A percentile compares a stretch with the other conserved stretches of the same genome.
Conservation (phyloP, 169 alveolate genomes). For the Gregarina niphandrodes region DNA sequence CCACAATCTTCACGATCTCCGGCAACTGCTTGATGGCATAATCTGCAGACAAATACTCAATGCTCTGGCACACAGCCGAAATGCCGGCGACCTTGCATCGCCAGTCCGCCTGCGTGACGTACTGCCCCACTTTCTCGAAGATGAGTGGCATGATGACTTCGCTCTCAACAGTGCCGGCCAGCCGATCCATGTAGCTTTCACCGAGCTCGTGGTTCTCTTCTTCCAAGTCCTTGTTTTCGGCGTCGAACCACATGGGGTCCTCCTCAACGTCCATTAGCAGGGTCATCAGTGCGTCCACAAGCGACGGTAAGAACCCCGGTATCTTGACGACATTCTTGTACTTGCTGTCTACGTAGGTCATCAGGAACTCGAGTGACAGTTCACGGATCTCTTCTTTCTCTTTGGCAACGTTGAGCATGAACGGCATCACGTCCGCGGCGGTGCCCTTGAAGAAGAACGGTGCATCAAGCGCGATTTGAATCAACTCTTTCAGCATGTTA, state of each 20-base stretch:
- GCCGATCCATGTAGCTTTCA: conserved; percentile 15
- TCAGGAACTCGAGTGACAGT: conserved; percentile 4
- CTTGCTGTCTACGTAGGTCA: conserved; percentile 5
- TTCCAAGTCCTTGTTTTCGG: conserved; percentile 2
- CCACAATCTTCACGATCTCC: background rate
- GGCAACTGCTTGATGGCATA: background rate
- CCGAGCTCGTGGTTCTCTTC: conserved; percentile 15
- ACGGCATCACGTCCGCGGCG: no score
- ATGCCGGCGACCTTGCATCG: background rate
- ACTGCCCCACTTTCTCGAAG: background rate
- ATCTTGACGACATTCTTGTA: background rate
- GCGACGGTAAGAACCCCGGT: background rate
- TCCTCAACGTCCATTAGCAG: conserved; percentile 8
- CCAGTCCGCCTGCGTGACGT: background rate
- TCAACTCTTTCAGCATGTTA: no score
- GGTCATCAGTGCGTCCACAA: background rate
- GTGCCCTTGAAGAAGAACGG: no score
- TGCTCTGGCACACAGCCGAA: background rate
- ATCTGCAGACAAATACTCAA: background rate
- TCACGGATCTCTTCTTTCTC: no score
- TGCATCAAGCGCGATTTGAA: no score
- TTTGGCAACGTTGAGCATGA: no score
- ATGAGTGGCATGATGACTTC: background rate
- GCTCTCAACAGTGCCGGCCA: conserved; percentile 3
- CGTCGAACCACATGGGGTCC: background rate